Evolutionary conservation across 2,329 filamentous ascomycete genomes (phyloP), one percentile per base, ranked within the genome.

Genomic region (Tolypocladium tropicale): DNA sequence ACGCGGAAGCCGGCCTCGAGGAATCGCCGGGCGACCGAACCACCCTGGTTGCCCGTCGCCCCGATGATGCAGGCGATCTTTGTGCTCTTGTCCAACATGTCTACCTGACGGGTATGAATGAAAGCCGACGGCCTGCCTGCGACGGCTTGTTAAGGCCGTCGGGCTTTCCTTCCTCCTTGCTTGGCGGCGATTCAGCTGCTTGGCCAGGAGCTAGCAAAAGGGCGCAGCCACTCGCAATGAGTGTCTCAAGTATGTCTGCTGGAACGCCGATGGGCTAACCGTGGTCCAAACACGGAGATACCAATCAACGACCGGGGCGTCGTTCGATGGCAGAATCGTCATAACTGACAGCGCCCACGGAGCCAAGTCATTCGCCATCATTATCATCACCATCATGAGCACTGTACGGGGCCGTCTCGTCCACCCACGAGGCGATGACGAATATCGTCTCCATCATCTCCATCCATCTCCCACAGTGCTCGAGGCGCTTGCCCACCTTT

Each of bases 21-120:
- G 60, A 81, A 78, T 9, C 72, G 69, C 30, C 74, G 74, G 37
- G 74, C 75, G n/a, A 81, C 77, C 4, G 76, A 76, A n/a, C 77
- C 76, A 56, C 78, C 78, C 58, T 81, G 77, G 56, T 74, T 75
- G 41, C 75, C 78, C 10, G 77, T 79, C 28, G 74, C 76, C 16
- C 77, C 76, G 52, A 78, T 67, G 6, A 80, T 72, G 25, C 72
- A 72, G 43, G 78, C 63, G 53, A 78, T 61, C 56, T 76, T 76
- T 14, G 64, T 33, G 32, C 33, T n/a, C 1, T 49, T 48, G 33
- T 34, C 36, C 53, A 18, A n/a, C 28, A 49, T 49, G 46, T 49
- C 28, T 28, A 7, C 2, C 43, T 12, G 18, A 30, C 10, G 6
- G 25, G 18, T 10, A 5, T n/a, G 46, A 6, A 18, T 30, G 23